Evolutionary conservation across 164 flowering plant genomes (phyloP), one percentile per base, ranked within the genome.

Genomic region (Dillenia suffruticosa): DNA sequence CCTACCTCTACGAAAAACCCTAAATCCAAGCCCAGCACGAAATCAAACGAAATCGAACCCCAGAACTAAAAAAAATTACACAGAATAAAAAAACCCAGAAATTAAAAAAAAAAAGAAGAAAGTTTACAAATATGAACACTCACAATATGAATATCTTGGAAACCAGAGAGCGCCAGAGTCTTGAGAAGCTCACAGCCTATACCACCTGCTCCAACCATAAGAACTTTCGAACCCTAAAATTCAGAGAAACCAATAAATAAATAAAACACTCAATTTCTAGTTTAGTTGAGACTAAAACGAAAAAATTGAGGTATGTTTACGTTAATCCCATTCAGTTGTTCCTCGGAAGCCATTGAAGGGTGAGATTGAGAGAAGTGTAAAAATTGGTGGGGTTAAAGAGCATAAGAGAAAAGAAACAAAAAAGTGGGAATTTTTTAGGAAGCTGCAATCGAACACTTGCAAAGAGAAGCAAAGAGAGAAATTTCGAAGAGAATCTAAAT

Each of bases 131-230:
- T 9, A 22, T 26, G 47, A 12, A 9, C 10, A 71, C 86, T 87
- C 26, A 94, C 98, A 56, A 94, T 91, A 68, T 94, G 98, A 66
- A 94, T 94, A 66, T 94, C 95, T 56, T 72, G 68, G 58, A 90
- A 94, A n/a, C 96, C 97, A 49, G 98, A 87, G 49, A 94, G 90
- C 59, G 89, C 96, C 2, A 94, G 89, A 57, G 97, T 94, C 78
- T 94, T 94, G 57, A 94, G 92, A 45, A 94, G 86, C 80, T 94
- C 98, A 63, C 98, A 94, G 19, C 98, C 98, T 54, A 94, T 94
- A 13, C 98, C 98, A 12, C 98, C 98, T 0, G 98, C 98, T 7
- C 98, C 98, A 45, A 93, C 98, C 98, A 93, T 90, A 56, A 93
- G 77, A 68, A 93, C 91, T 68, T 89, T 94, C 58, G 96, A 79